Base-by-base conservation (phyloP, 139 green algal species). In the Haematococcus lacustris region DNA sequence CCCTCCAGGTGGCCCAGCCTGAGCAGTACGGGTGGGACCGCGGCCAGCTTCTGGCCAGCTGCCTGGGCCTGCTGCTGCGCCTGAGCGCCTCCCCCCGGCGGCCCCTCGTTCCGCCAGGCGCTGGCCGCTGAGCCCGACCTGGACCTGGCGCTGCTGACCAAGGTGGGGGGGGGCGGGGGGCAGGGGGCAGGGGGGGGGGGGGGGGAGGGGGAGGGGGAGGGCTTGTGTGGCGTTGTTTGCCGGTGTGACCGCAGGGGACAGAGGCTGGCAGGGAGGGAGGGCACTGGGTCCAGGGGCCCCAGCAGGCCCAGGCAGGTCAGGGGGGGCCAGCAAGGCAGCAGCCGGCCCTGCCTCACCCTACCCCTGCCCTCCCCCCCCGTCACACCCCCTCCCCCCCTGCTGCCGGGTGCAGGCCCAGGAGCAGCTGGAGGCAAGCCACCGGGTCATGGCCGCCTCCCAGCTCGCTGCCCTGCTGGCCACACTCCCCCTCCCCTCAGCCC, bases 1-100 rank as follows among this genome's bases (percentile, higher is more conserved):
- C 9, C 9, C 53, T 30, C 23, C 63, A 77, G 71, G 85, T 91
- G 23, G 47, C 83, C 37, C 51, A 80, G 3, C 84, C 83, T 0
- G 70, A 83, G 61, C 73, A 85, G 71, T 91, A 91, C 79, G 9
- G 68, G 65, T 93, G 88, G 53, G 70, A 87, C 70, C 78, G 75
- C 47, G 13, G 47, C 13, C 47, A 28, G 47, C 21, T 57, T 28
- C 47, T 57, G 47, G 21, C 47, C 21, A 21, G 47, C 47, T 57
- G 47, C 21, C 39, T 74, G 1, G 26, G 50, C 26, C 66, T 73
- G 17, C 34, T 73, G 65, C 51, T 78, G 39, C 53, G 32, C 4
- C 66, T 78, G 51, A 28, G 47, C 47, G 47, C 21, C 13, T 57
- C 21, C 13, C 21, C 43, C 9, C 43, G 43, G 9, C 9, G 43